phyloP scores from a whole-genome alignment of 139 green algal species.

The Gonium pectorale region DNA sequence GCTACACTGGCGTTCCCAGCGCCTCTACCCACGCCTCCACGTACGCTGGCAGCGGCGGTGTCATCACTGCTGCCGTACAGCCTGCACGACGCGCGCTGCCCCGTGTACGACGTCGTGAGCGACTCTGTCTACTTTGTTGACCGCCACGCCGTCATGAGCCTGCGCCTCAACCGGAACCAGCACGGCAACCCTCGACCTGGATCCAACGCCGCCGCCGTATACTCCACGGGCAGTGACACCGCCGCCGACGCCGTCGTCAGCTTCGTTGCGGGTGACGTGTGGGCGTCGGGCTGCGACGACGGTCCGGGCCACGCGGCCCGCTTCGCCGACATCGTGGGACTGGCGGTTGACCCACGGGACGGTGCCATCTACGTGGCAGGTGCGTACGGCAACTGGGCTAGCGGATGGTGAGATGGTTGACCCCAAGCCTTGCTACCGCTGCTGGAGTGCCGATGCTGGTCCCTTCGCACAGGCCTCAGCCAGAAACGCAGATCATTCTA shows the following conservation, averaged over 20 bases:
- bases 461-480: neutral
- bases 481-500: too few species aligned
- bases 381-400: neutral
- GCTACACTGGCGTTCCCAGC: too few species aligned
- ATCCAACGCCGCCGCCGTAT: too few species aligned
- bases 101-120: neutral
- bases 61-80: too few species aligned
- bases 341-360: neutral
- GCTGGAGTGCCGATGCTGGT: neutral
- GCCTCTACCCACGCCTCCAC: too few species aligned
- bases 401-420: too few species aligned
- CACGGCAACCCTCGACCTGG: too few species aligned
- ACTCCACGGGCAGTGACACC: too few species aligned
- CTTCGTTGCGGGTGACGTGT: neutral
- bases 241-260: too few species aligned
- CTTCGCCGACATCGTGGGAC: neutral
- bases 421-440: neutral
- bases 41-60: too few species aligned
- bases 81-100: neutral
- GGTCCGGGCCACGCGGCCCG: neutral
- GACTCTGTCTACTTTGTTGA: neutral
- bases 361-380: neutral
- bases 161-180: neutral
- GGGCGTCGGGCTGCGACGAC: neutral
- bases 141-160: neutral